Evolutionary conservation across 2,329 filamentous ascomycete species (phyloP).

Genomic region (Fusarium subglutinans): DNA sequence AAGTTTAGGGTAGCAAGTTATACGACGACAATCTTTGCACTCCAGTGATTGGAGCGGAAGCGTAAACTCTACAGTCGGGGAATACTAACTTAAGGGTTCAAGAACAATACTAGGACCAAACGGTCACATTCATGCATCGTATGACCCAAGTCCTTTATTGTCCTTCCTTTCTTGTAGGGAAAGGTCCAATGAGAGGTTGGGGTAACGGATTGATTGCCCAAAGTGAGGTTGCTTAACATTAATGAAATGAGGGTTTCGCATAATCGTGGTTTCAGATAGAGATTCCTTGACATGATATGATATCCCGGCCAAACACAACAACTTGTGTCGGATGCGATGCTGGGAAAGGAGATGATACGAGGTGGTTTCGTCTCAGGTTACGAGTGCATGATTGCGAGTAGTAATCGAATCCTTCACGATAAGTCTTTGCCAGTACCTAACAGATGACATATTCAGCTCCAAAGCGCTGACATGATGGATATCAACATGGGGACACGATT

Average conservation of each 20-base stretch:
- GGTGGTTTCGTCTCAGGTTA: conserved; percentile 7
- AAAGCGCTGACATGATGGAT: background rate
- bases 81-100: background rate
- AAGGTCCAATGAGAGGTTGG: background rate
- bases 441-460: background rate
- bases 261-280: conserved; percentile 16
- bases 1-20: background rate
- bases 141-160: background rate
- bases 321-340: background rate
- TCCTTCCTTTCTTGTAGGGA: background rate
- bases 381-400: conserved; percentile 3
- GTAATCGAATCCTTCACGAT: background rate
- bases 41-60: background rate
- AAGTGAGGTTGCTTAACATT: background rate
- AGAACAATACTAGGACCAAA: background rate
- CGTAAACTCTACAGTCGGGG: background rate
- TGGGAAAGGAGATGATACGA: conserved; percentile 8
- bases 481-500: background rate
- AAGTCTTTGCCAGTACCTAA: background rate
- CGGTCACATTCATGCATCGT: background rate
- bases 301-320: background rate
- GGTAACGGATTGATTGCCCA: background rate
- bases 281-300: background rate
- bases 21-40: background rate
- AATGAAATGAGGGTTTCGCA: background rate